Evolutionary conservation across 2,329 filamentous ascomycete genomes (phyloP).

Genomic region (Stemphylium beticola): DNA sequence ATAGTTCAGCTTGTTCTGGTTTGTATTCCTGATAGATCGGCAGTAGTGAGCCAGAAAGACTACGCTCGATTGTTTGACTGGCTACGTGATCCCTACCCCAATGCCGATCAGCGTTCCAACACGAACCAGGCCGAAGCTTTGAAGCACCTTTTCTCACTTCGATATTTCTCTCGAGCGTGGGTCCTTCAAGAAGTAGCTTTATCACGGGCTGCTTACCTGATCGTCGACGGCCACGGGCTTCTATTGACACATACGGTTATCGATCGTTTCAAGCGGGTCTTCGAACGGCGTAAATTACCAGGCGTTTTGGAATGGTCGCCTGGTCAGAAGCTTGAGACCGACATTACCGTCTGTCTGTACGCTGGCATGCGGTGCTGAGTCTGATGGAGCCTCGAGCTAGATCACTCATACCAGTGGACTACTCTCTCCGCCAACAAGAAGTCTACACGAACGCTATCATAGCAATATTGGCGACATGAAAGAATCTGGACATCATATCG

Average conservation of each 20-base stretch:
- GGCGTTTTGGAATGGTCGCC: neutral
- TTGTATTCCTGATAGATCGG: neutral
- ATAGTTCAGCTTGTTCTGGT: slow-evolving; percentile 1
- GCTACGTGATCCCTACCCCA: neutral
- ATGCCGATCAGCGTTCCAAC: too few relatives aligned
- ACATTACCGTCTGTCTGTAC: slow-evolving; percentile 14
- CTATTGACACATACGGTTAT: neutral
- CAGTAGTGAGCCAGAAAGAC: too few relatives aligned
- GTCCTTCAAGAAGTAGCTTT: slow-evolving; percentile 25
- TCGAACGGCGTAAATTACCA: too few relatives aligned
- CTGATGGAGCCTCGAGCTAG: slow-evolving; percentile 6
- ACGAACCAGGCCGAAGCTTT: too few relatives aligned
- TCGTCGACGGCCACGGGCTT: slow-evolving; percentile 5
- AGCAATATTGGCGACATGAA: neutral
- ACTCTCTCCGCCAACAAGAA: neutral
- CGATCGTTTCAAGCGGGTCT: too few relatives aligned
- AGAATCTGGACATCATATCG: neutral
- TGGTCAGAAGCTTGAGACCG: neutral
- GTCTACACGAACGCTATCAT: neutral
- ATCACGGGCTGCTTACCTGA: slow-evolving; percentile 5
- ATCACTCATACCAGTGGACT: slow-evolving; percentile 8
- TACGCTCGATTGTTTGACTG: neutral
- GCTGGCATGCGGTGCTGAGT: slow-evolving; percentile 13
- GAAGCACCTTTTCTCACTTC: neutral
- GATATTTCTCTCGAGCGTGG: slow-evolving; percentile 26